Evolutionary conservation across 2,329 filamentous ascomycete genomes (phyloP), one percentile per base, ranked within the genome.

Genomic region (Clarireedia homoeocarpa): DNA sequence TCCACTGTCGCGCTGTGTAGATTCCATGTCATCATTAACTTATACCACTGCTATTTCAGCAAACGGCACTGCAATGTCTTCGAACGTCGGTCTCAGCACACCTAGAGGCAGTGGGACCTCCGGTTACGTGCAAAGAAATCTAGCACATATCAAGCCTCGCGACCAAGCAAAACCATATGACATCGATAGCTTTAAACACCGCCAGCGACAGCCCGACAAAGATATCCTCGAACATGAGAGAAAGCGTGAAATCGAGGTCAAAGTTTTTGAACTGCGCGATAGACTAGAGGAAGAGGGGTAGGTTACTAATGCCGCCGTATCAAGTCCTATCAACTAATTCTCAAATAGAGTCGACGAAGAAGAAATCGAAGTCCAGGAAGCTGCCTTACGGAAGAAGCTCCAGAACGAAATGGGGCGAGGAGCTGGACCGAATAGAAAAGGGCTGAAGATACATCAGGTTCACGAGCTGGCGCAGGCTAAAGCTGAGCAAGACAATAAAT

Each of bases 401-500:
- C 71, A 75, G 52, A 75, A 64, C 23, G 66, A 68, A 34, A 70
- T 71, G 39, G 73, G 72, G 67, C 61, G 71, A 67, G 53, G 70
- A 63, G 20, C 70, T 61, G 24, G 71, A 68, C 52, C 57, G n/a
- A 70, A 72, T 55, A 73, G 70, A 53, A 80, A 76, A 63, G 79
- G 82, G 9, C 79, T 97, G 61, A 99, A 97, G 74, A 79, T 85
- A 62, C 91, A 97, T 73, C 90, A 97, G 73, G 91, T 97, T 20
- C 94, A 99, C 75, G 94, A 97, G 74, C 79, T 96, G 70, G 94
- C 94, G 17, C 88, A 94, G 67, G 94, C 92, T 58, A 99, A 99
- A 80, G 92, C 95, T 64, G 87, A 89, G 70, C 94, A 99, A 78
- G 96, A 87, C 71, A 91, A 97, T 74, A 81, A 88, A 65, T 75